phyloP scores from a whole-genome alignment of 257 asterid species.

The Capsicum pubescens region DNA sequence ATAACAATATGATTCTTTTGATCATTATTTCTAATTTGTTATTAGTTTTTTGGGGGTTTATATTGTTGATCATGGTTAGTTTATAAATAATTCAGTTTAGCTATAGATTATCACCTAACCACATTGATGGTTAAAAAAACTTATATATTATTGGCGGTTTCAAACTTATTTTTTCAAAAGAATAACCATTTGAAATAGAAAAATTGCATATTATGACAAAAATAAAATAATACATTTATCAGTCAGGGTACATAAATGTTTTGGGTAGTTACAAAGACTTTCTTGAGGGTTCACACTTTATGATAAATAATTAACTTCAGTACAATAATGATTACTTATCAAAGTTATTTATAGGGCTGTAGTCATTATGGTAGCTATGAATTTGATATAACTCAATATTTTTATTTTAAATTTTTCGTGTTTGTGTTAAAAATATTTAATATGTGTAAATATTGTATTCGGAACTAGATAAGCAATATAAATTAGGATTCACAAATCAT shows the following conservation, averaged over 20 bases:
- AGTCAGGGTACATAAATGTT: neutral
- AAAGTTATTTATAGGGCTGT: neutral
- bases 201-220: neutral
- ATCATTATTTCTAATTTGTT: neutral
- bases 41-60: too few species aligned
- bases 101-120: neutral
- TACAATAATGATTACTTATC: too few species aligned
- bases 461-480: too few species aligned
- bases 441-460: too few species aligned
- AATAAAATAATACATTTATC: neutral
- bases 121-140: neutral
- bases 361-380: too few species aligned
- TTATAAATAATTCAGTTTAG: neutral
- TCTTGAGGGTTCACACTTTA: neutral
- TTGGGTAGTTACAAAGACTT: neutral
- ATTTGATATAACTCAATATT: too few species aligned
- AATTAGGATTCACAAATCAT: too few species aligned
- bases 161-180: neutral
- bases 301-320: neutral
- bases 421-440: too few species aligned
- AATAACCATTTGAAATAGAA: neutral
- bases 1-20: too few species aligned
- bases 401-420: too few species aligned
- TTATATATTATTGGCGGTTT: neutral
- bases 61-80: neutral